These are phyloP conservation scores for Diaporthe australafricana DNA, from an alignment of 2,329 filamentous ascomycete species.

Conservation along the genomic window DNA sequence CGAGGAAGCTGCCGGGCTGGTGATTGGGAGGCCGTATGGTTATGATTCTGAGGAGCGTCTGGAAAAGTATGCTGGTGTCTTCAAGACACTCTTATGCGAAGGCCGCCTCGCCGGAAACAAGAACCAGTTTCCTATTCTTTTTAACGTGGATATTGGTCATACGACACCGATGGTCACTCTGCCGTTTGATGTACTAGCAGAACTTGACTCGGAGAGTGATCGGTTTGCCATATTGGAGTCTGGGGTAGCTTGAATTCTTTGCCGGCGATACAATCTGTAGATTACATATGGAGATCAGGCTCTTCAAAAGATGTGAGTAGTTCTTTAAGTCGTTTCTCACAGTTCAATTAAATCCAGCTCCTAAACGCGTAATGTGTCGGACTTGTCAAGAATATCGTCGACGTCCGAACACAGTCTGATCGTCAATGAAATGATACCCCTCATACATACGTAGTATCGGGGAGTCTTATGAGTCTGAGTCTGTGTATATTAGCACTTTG, in stretches of 20 bases:
- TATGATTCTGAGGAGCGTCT: conserved; percentile 49
- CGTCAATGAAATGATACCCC: no score
- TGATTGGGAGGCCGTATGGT: conserved; percentile 55
- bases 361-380: no score
- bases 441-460: no score
- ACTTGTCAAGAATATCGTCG: no score
- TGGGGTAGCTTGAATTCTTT: background rate
- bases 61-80: conserved; percentile 45
- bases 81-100: conserved; percentile 49
- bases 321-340: no score
- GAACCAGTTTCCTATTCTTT: conserved; percentile 52
- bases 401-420: no score
- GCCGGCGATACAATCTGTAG: no score
- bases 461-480: no score
- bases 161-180: conserved; percentile 55
- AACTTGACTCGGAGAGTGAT: conserved; percentile 45
- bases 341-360: no score
- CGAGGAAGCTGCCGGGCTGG: conserved; percentile 52
- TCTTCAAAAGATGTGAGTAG: no score
- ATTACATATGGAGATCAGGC: no score
- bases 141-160: conserved; percentile 56
- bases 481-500: no score
- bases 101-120: conserved; percentile 32
- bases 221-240: conserved; percentile 11
- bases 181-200: conserved; percentile 51